Evolutionary conservation across 805 yeast species (phyloP), one percentile per base, ranked within the genome.

Genomic region (Saccharomycopsis sp.): DNA sequence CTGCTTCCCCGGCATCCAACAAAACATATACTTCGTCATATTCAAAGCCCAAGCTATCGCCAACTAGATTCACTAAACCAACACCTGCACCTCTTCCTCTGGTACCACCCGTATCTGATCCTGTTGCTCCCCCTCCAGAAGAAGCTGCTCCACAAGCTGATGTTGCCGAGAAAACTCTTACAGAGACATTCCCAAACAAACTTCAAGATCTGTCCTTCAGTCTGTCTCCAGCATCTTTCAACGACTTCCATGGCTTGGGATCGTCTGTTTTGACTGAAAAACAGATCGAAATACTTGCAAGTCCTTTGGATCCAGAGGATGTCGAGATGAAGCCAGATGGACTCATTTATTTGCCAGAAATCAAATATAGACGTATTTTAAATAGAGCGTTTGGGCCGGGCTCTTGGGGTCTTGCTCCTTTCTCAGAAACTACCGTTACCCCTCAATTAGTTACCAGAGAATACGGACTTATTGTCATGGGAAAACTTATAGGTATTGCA

Each of bases 321-420:
- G 83, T 94, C 55, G 99, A 94, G 69, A 87, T 94, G 63, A 94
- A 92, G 61, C 98, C 98, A 0, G 99, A 94, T 70, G 98, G 98
- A 15, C 74, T 94, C 54, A 71, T 94, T 5, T 94, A 89, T 66
- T 74, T 94, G 51, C 99, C 99, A 0, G 99, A 94, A 70, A 94
- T 94, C 72, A 92, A 92, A 69, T 94, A 94, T 69, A 81, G 99
- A 63, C 79, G 99, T 51, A 85, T 91, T 21, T 72, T 94, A 63
- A 92, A 92, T 71, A 78, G 78, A 44, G 95, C 98, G 0, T 92
- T 94, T 75, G 99, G 99, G 2, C 97, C 99, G 4, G 99, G 99
- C 24, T 97, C 96, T 1, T 94, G 99, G 99, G 98, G 98, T 0
- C 75, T 94, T 57, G 97, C 95, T 0, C 98, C 99, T 9, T 76